Percentiles rank a stretch among this genome's conserved stretches.
Conservation (phyloP, 2,329 filamentous ascomycete genomes). For the Dactylonectria macrodidyma region DNA sequence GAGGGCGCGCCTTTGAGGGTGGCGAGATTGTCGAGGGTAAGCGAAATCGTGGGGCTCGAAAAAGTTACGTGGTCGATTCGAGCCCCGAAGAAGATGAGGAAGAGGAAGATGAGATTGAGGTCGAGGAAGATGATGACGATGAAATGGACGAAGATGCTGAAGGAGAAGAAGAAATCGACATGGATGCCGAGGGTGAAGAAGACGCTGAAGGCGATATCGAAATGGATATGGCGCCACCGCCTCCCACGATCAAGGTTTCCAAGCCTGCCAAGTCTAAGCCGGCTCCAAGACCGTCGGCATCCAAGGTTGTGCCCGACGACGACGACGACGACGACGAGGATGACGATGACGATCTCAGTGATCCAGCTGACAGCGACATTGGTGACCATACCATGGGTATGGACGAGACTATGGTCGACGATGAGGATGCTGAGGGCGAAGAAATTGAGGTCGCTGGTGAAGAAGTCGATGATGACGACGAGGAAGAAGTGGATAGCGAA, state of each 20-base stretch:
- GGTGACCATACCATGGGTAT: constrained; percentile 56
- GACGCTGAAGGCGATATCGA: constrained; percentile 64
- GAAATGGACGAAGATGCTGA: constrained; percentile 58
- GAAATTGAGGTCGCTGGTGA: constrained; percentile 60
- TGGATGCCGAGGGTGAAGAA: constrained; percentile 63
- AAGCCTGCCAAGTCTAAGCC: constrained; percentile 59
- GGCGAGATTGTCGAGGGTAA: constrained; percentile 66
- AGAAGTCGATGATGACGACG: constrained; percentile 60
- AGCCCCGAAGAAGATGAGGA: constrained; percentile 64
- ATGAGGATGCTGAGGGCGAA: constrained; percentile 65
- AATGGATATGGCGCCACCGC: constrained; percentile 57
- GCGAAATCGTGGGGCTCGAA: constrained; percentile 69
- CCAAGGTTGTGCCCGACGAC: constrained; percentile 55
- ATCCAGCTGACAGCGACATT: constrained; percentile 66
- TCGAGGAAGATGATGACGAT: constrained; percentile 60
- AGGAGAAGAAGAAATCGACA: constrained; percentile 54
- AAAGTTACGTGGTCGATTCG: constrained; percentile 73
- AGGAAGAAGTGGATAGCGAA: constrained; percentile 60
- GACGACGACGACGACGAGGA: constrained; percentile 63
- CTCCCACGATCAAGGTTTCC: constrained; percentile 64
- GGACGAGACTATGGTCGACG: constrained; percentile 63
- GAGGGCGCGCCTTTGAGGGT: constrained; percentile 58
- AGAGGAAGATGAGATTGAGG: constrained; percentile 55
- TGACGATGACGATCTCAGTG: constrained; percentile 71
- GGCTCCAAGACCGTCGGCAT: constrained; percentile 51